Evolutionary conservation across 2,329 filamentous ascomycete genomes (phyloP).

Genomic region (Capronia americana): DNA sequence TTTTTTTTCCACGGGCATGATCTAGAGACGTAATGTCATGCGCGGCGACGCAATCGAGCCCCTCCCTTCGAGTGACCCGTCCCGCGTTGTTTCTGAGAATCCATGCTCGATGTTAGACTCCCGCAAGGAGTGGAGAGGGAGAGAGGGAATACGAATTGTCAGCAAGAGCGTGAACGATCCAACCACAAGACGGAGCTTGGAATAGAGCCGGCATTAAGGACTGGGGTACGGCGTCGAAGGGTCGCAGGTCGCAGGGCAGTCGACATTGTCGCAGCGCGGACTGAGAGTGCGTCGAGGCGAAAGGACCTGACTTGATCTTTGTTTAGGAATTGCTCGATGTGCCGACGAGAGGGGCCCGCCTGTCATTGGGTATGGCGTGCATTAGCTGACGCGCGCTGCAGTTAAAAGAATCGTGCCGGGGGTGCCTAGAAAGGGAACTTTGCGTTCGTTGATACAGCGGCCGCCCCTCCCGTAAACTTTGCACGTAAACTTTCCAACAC

Average conservation of each 20-base stretch:
- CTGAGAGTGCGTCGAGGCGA: conserved; percentile 3
- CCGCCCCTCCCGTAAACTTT: conserved; percentile 6
- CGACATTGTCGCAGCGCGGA: background rate
- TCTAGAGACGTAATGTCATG: conserved; percentile 22
- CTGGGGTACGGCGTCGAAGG: background rate
- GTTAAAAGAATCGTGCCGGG: background rate
- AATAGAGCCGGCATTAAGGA: conserved; percentile 11
- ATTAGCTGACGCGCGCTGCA: conserved; percentile 13
- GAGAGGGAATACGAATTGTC: conserved; percentile 16
- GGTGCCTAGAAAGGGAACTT: background rate
- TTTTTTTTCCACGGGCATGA: background rate
- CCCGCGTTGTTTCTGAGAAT: conserved; percentile 11
- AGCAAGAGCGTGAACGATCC: conserved; percentile 5
- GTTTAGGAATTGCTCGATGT: conserved; percentile 18
- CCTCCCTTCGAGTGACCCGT: conserved; percentile 1
- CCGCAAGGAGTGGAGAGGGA: conserved; percentile 4
- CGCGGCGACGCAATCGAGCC: conserved; percentile 17
- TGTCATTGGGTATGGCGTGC: conserved; percentile 14
- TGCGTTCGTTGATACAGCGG: background rate
- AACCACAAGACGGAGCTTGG: background rate
- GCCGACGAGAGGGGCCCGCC: conserved; percentile 9
- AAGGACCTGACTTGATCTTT: conserved; percentile 12
- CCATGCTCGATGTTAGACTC: background rate
- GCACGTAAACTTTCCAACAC: background rate
- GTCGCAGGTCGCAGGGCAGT: conserved; percentile 13